Evolutionary conservation across 129 eudicot genomes (phyloP), one percentile per base, ranked within the genome.

Genomic region (Flaveria bidentis): DNA sequence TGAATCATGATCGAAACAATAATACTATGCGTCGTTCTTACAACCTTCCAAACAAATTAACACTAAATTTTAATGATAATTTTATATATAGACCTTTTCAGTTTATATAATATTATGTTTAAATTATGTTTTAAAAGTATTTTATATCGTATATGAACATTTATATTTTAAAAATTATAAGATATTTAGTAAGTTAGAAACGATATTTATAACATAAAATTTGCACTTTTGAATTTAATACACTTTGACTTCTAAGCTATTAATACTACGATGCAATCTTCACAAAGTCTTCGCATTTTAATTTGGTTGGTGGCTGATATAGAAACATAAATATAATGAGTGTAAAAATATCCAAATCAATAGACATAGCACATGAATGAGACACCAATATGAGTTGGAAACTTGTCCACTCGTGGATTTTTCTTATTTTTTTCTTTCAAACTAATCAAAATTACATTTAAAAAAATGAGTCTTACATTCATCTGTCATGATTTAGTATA

Each of bases 291-390:
- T 28, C 20, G 1, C 69, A 63, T 63, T 63, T 63, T 63, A 63
- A 63, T 63, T 63, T 63, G 69, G 69, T 63, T 63, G 69, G 30
- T 63, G 69, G 69, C 22, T 63, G 69, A 63, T 33, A 63, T 16
- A 9, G 46, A 63, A 63, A 63, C 69, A 63, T 63, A 63, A 63
- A 63, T 0, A 63, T 33, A 30, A 61, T 61, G 67, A 13, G 67
- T 61, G n/a, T 13, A 61, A 61, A 60, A 60, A 61, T 61, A 61
- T 61, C 67, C 41, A 61, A 26, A 28, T 61, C 14, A 61, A 61
- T 61, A 61, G 67, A 61, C 67, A 61, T 26, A 13, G 41, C 67
- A 61, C 67, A 61, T 61, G 67, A 61, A 14, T 26, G 67, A 61
- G 41, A 61, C 42, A 25, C 14, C 39, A 61, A 23, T 30, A 25